Base-by-base conservation (phyloP, 495 filamentous ascomycete species). In the Amniculicola lignicola region DNA sequence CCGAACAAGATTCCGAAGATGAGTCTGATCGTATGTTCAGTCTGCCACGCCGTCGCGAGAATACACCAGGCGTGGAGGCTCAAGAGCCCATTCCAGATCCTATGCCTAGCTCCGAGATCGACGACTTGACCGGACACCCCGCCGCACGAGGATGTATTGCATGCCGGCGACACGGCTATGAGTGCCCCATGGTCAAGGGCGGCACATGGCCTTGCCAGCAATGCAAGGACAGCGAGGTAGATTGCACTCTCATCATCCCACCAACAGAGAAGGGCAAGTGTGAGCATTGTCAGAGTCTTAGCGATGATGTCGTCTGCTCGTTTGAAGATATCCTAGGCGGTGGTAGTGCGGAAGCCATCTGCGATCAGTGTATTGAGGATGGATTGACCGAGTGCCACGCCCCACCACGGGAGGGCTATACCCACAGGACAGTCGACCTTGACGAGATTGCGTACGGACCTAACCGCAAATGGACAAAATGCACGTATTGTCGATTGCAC, bases 71-170 rank as follows among this genome's bases (percentile, higher is more conserved):
- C 16, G 15, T 25, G 1, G 29, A 53, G 16, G 14, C 38, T 10
- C 57, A 61, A 38, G 22, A 9, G 15, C 51, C 57, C 7, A 61
- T 61, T 47, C 37, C 51, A 7, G 57, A 61, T 41, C 57, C 57
- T 9, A 7, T 33, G 7, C 29, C 7, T 1, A 31, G 18, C 5
- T 25, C 23, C 4, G 35, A 23, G 2, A 7, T 25, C 14, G 44
- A 49, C 38, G 57, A 51, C 39, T 39, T 61, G 1, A 55, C 57
- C 15, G 57, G 57, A 16, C 29, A 61, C 23, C 50, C 57, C 2
- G 16, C 14, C 2, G 57, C 57, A 11, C 24, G 50, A 1, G 57
- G 57, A 14, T 61, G 57, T 28, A 27, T 10, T 4, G 9, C 12
- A 7, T 60, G 57, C 43, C 57, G 57, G 4, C 24, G 7, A 28